Conservation (phyloP, 306 rosid genomes). For the Gastrolobium villosum region DNA sequence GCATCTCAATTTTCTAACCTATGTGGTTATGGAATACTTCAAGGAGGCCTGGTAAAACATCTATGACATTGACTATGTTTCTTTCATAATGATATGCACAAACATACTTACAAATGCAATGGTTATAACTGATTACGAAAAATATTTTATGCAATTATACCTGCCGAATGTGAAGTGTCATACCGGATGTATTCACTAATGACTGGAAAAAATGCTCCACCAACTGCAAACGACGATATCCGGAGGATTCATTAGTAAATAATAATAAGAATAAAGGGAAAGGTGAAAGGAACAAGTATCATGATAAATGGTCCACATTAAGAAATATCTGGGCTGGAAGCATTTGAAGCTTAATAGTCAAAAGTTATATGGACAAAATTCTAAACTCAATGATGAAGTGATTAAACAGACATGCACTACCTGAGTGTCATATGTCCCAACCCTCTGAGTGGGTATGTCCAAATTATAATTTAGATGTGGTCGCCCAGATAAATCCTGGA, state of each 20-base stretch:
- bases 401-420: conserved; percentile 53
- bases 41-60: conserved; percentile 14
- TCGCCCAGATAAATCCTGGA: conserved; percentile 97
- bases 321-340: conserved; percentile 1
- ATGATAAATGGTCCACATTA: background rate
- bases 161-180: conserved; percentile 98
- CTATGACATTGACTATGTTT: background rate
- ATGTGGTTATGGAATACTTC: background rate
- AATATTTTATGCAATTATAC: conserved; percentile 53
- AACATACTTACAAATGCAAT: conserved; percentile 21
- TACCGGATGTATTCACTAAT: conserved; percentile 91
- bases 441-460: conserved; percentile 87
- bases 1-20: conserved; percentile 16
- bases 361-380: conserved; percentile 33
- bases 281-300: background rate
- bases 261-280: conserved; percentile 4
- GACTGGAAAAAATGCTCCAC: conserved; percentile 99
- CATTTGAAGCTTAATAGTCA: conserved; percentile 24
- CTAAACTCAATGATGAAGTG: conserved; percentile 17
- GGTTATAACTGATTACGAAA: conserved; percentile 35
- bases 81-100: conserved; percentile 29
- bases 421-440: conserved; percentile 96
- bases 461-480: conserved; percentile 84
- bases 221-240: conserved; percentile 61
- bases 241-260: conserved; percentile 3